phyloP scores from a whole-genome alignment of 805 yeast species.

The Candida sanyiensis region DNA sequence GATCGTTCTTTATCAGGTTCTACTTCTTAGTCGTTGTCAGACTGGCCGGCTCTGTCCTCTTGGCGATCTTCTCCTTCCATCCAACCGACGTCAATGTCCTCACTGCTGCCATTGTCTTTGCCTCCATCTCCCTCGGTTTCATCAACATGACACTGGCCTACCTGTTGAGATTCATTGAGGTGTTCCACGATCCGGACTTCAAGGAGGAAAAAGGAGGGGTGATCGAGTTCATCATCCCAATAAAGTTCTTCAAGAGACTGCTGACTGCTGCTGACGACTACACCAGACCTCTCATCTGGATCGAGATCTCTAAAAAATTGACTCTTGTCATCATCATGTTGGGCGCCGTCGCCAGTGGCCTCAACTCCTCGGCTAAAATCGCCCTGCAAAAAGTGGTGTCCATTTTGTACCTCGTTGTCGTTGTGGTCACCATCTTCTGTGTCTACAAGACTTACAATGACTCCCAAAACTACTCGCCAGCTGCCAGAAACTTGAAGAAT shows the following conservation, averaged over 20 bases:
- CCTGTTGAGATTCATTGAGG: not conserved
- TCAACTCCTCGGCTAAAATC: not conserved
- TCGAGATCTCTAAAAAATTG: slow-evolving; percentile 1
- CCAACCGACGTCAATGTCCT: not conserved
- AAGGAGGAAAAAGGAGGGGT: not conserved
- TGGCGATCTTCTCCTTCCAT: not conserved
- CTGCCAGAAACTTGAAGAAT: not conserved
- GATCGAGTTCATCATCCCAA: not conserved
- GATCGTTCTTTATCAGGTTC: slow-evolving; percentile 3
- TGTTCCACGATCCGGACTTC: slow-evolving; percentile 4
- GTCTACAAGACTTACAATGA: not conserved
- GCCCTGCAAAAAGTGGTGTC: not conserved
- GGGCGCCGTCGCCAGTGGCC: not conserved
- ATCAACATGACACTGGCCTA: slow-evolving; percentile 1
- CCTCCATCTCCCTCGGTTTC: slow-evolving; percentile 3
- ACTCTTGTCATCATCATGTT: not conserved
- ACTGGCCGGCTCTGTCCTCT: not conserved
- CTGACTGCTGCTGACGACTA: not conserved
- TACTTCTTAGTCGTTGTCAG: not conserved
- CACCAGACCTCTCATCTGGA: not conserved
- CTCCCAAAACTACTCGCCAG: not conserved
- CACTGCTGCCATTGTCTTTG: not conserved
- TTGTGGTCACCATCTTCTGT: not conserved
- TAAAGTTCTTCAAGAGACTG: not conserved
- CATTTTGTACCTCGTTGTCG: not conserved